phyloP scores from a whole-genome alignment of 2,329 filamentous ascomycete species.

The Cordyceps tenuipes region DNA sequence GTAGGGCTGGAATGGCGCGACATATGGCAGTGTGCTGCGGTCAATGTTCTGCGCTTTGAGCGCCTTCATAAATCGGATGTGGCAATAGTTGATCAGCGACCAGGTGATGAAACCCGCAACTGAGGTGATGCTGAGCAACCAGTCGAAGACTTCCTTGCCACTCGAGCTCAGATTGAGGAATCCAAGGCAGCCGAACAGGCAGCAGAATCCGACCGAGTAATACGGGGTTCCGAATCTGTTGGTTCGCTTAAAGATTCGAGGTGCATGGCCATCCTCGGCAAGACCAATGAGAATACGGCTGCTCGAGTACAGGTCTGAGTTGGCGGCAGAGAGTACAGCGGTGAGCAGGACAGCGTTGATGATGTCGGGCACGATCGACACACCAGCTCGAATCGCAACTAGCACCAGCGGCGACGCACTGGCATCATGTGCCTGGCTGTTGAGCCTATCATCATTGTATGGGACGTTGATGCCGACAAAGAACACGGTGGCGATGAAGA shows the following conservation, averaged over 20 bases:
- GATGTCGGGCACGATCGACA: conserved; percentile 55
- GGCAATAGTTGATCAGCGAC: conserved; percentile 56
- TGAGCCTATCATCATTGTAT: conserved; percentile 47
- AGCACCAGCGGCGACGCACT: conserved; percentile 59
- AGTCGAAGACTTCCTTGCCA: conserved; percentile 58
- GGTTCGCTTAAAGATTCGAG: conserved; percentile 48
- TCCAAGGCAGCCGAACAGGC: conserved; percentile 53
- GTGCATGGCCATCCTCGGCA: conserved; percentile 55
- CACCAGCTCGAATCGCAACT: conserved; percentile 52
- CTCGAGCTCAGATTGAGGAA: conserved; percentile 57
- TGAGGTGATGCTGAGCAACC: conserved; percentile 63
- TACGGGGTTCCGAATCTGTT: conserved; percentile 56
- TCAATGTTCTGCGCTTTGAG: conserved; percentile 48
- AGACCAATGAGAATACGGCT: conserved; percentile 61
- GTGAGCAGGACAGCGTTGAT: conserved; percentile 74
- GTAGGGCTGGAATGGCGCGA: conserved; percentile 53
- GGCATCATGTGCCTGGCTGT: conserved; percentile 45
- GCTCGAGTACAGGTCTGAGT: conserved; percentile 68
- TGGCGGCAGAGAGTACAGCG: conserved; percentile 69
- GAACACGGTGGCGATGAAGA: conserved; percentile 59
- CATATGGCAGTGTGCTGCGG: conserved; percentile 51
- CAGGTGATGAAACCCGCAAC: conserved; percentile 64
- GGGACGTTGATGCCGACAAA: conserved; percentile 66
- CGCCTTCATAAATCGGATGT: conserved; percentile 57
- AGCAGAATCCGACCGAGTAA: conserved; percentile 44